Conservation (phyloP, 129 eudicot genomes). For the Flaveria sonorensis region DNA sequence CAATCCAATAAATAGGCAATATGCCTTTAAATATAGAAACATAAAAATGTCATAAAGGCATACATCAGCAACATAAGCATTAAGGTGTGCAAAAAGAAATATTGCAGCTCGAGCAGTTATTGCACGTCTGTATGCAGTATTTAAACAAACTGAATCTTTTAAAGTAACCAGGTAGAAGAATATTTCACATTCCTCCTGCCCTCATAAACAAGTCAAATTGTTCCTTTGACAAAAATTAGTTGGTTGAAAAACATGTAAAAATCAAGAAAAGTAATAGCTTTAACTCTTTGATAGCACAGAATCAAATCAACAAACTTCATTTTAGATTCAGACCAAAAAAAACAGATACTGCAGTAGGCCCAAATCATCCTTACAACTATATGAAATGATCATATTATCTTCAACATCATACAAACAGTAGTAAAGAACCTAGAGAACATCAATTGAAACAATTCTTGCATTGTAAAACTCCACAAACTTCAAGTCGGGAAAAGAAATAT, state of each 20-base stretch:
- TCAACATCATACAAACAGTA: neutral
- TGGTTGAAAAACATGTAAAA: neutral
- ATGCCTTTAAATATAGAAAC: slow-evolving; percentile 12
- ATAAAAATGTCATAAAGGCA: slow-evolving; percentile 22
- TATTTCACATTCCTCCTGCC: neutral
- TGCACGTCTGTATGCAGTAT: neutral
- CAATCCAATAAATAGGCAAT: slow-evolving; percentile 24
- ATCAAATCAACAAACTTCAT: neutral
- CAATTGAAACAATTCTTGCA: neutral
- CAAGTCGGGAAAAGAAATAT: neutral
- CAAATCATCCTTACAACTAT: slow-evolving; percentile 5
- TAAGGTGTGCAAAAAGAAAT: neutral
- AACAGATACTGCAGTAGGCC: neutral
- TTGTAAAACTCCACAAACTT: neutral
- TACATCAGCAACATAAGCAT: neutral
- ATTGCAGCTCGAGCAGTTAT: neutral
- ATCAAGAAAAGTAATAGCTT: neutral
- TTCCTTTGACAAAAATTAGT: neutral
- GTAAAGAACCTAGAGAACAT: neutral
- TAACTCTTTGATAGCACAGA: neutral
- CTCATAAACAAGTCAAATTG: neutral
- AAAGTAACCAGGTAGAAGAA: neutral
- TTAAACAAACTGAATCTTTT: no score
- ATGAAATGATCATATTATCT: neutral
- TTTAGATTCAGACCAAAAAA: neutral